Evolutionary conservation across 768 basidiomycete species (phyloP).

Genomic region (Holtermanniella nyarrowii): DNA sequence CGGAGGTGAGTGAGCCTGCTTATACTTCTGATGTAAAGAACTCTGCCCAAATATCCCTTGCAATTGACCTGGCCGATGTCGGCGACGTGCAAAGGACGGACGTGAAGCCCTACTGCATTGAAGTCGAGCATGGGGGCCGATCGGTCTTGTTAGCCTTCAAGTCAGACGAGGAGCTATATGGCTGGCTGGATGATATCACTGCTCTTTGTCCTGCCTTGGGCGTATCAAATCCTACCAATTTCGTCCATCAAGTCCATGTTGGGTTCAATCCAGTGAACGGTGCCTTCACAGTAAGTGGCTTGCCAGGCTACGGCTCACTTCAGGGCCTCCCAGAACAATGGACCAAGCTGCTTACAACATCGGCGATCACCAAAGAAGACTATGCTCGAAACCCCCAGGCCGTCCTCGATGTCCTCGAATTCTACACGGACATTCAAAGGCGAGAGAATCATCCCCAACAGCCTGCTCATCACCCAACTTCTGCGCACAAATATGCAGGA

Average conservation of each 20-base stretch:
- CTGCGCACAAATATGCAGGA: too few species aligned
- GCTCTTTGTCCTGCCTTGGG: slow-evolving; percentile 84
- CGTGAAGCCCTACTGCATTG: slow-evolving; percentile 84
- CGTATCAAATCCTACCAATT: slow-evolving; percentile 88
- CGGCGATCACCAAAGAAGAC: slow-evolving; percentile 94
- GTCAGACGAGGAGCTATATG: slow-evolving; percentile 81
- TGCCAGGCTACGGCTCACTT: neutral
- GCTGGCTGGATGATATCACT: slow-evolving; percentile 97
- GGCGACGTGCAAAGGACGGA: slow-evolving; percentile 83
- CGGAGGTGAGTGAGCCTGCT: slow-evolving; percentile 53
- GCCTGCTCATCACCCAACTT: too few species aligned
- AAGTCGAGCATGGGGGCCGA: slow-evolving; percentile 75
- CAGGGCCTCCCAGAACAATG: slow-evolving; percentile 96
- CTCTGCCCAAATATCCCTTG: neutral
- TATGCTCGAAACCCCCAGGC: slow-evolving; percentile 95
- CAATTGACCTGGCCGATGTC: slow-evolving; percentile 48
- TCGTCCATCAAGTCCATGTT: slow-evolving; percentile 97
- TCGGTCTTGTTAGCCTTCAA: slow-evolving; percentile 61
- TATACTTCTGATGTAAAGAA: neutral
- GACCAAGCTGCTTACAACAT: slow-evolving; percentile 92
- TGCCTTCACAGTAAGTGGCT: slow-evolving; percentile 68
- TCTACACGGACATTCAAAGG: slow-evolving; percentile 95
- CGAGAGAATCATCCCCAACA: too few species aligned
- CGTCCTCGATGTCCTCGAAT: slow-evolving; percentile 92
- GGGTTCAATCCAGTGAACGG: slow-evolving; percentile 91